A percentile compares a stretch with the other conserved stretches of the same genome.
phyloP scores from a whole-genome alignment of 345 rosid genomes.

The Diplotaxis tenuifolia region DNA sequence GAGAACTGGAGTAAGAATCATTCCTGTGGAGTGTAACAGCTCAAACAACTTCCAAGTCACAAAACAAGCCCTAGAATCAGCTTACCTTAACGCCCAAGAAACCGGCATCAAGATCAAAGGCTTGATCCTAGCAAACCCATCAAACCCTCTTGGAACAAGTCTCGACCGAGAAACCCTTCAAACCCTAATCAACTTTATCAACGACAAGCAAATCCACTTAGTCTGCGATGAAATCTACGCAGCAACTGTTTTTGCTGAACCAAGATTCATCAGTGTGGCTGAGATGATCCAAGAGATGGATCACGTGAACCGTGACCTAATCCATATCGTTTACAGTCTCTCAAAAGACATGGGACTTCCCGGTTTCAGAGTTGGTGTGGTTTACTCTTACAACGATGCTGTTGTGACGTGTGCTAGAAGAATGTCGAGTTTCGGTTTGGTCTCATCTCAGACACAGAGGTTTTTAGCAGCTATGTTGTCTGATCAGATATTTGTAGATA shows the following conservation, averaged over 20 bases:
- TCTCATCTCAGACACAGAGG: slow-evolving; percentile 58
- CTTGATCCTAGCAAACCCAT: slow-evolving; percentile 29
- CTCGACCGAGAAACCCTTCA: slow-evolving; percentile 13
- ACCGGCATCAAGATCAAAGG: slow-evolving; percentile 36
- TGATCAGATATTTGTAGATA: slow-evolving; percentile 21
- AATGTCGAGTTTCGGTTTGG: slow-evolving; percentile 59
- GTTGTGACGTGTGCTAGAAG: slow-evolving; percentile 52
- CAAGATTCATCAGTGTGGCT: slow-evolving; percentile 45
- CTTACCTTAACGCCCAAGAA: slow-evolving; percentile 42
- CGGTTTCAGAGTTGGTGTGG: slow-evolving; percentile 55
- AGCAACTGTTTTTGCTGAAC: slow-evolving; percentile 46
- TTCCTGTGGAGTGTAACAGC: slow-evolving; percentile 53
- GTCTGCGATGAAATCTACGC: slow-evolving; percentile 59
- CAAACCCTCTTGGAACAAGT: slow-evolving; percentile 43
- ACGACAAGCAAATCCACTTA: slow-evolving; percentile 47
- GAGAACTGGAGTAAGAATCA: slow-evolving; percentile 54
- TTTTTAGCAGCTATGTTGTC: slow-evolving; percentile 42
- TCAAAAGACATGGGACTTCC: slow-evolving; percentile 62
- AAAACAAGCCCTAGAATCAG: slow-evolving; percentile 41
- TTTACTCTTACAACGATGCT: slow-evolving; percentile 48
- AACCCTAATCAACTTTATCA: slow-evolving; percentile 31
- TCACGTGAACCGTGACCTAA: slow-evolving; percentile 33
- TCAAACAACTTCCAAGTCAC: slow-evolving; percentile 53
- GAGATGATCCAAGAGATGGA: slow-evolving; percentile 45
- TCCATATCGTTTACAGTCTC: slow-evolving; percentile 56